These are phyloP conservation scores for Salix viminalis DNA, from an alignment of 345 rosid species.

Conservation along the genomic window DNA sequence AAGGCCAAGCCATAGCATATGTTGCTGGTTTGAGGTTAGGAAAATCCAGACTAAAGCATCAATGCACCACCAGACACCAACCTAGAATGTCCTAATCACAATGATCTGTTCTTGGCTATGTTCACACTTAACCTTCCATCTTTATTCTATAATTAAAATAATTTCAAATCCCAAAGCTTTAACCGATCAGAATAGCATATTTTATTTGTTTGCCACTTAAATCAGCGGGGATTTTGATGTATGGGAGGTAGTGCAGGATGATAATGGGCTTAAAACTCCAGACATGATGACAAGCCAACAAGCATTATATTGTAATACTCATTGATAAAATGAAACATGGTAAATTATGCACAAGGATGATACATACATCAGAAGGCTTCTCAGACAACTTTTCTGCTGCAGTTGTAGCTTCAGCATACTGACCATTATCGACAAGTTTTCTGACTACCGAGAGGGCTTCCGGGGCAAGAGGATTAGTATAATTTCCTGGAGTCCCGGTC, in stretches of 20 bases:
- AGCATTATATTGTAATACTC: neutral
- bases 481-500: slow-evolving; percentile 78
- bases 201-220: too few relatives aligned
- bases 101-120: neutral
- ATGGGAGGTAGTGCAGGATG: too few relatives aligned
- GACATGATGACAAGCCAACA: neutral
- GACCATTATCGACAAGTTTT: slow-evolving; percentile 55
- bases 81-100: neutral
- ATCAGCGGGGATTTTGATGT: too few relatives aligned
- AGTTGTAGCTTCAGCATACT: slow-evolving; percentile 64
- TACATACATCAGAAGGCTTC: slow-evolving; percentile 62
- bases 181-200: too few relatives aligned
- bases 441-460: slow-evolving; percentile 63
- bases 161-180: too few relatives aligned
- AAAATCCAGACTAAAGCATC: neutral
- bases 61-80: neutral
- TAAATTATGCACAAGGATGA: neutral
- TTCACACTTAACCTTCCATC: neutral
- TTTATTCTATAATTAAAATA: neutral
- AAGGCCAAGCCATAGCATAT: neutral
- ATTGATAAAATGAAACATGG: neutral
- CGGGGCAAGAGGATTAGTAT: slow-evolving; percentile 57
- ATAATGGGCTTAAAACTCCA: too few relatives aligned
- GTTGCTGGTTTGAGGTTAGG: neutral
- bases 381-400: slow-evolving; percentile 58